Percentiles rank a stretch among this genome's conserved stretches.
Conservation (phyloP, 306 rosid species). For the Fagus sylvatica region DNA sequence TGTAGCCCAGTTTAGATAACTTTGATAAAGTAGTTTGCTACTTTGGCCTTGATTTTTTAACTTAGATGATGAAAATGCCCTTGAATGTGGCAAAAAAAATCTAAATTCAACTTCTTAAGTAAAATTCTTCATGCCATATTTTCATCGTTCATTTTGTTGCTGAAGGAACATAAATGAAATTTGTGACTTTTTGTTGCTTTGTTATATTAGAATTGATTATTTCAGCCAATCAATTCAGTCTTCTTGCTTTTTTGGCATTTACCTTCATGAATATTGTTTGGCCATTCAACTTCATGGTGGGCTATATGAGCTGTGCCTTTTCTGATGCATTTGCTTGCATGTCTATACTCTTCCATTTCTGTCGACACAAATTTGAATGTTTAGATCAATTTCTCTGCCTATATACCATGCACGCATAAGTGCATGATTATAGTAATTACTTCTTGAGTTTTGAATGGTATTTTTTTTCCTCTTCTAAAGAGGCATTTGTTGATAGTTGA, state of each 20-base stretch:
- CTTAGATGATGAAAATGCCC: neutral
- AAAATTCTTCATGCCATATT: neutral
- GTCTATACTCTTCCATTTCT: neutral
- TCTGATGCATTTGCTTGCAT: neutral
- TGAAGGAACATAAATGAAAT: neutral
- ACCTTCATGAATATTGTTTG: neutral
- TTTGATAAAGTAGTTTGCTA: slow-evolving; percentile 10
- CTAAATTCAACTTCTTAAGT: neutral
- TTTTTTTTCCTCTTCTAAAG: too few relatives aligned
- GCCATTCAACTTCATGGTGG: neutral
- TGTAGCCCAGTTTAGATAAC: neutral
- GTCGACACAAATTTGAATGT: neutral
- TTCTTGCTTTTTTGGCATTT: neutral
- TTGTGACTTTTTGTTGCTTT: neutral
- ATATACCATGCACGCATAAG: neutral
- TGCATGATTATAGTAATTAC: too few relatives aligned
- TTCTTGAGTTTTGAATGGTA: too few relatives aligned
- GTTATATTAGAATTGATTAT: neutral
- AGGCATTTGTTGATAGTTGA: too few relatives aligned
- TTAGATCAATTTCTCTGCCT: neutral
- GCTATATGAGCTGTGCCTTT: neutral
- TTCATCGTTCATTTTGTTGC: neutral
- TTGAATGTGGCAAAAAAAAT: neutral
- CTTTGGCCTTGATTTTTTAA: slow-evolving; percentile 7
- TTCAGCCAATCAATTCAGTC: neutral